Base-by-base conservation (phyloP, 495 filamentous ascomycete species). In the Clohesyomyces aquaticus region DNA sequence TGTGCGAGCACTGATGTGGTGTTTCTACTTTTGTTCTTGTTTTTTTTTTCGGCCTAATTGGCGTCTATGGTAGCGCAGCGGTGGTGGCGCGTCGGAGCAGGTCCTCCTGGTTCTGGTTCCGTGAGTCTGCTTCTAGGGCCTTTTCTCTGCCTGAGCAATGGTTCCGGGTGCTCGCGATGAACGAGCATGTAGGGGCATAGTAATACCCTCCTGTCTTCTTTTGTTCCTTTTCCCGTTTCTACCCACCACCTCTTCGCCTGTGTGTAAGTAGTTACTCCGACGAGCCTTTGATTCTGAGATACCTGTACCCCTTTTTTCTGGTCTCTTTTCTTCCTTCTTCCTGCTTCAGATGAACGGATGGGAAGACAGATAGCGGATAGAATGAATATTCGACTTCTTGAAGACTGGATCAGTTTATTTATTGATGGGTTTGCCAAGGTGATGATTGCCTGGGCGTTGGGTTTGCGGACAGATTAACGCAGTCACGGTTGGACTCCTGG, bases 301-400 rank as follows among this genome's bases (percentile, higher is more conserved):
- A 35, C n/a, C 28, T 53, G 28, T 29, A 10, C 54, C 29, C 32
- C 18, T 35, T 53, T 53, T 16, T 53, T n/a, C 32, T n/a, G 6
- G 1, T 53, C 9, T 53, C 26, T 4, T 32, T 53, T 21, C 9
- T 53, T 29, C 50, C 29, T 4, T 28, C 9, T 9, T 48, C 22
- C 45, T 53, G 29, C 16, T 53, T 11, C 29, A 16, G 23, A 21
- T 12, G n/a, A 25, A 12, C 47, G 14, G 14, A 25, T 19, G n/a
- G n/a, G n/a, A n/a, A n/a, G n/a, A n/a, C n/a, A n/a, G n/a, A n/a
- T n/a, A n/a, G n/a, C n/a, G n/a, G n/a, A n/a, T n/a, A n/a, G n/a
- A n/a, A n/a, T n/a, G n/a, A n/a, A n/a, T n/a, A 38, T 53, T 22
- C 27, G 16, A 32, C 25, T 47, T 19, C 18, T 12, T 19, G 1